Conservation (phyloP, 208 protist species). For the Naegleria fowleri region DNA sequence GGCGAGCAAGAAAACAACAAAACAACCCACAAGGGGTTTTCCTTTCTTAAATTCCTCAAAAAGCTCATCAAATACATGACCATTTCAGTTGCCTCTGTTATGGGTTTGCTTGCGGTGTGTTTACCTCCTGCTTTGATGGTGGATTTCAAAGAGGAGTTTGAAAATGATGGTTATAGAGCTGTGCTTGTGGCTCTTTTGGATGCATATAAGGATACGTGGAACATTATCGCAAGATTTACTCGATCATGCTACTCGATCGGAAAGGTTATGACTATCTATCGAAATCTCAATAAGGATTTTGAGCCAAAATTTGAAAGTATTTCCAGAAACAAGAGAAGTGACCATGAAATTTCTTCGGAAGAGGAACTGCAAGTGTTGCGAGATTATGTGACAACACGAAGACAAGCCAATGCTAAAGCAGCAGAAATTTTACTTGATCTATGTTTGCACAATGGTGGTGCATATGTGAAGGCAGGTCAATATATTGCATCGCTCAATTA, state of each 20-base stretch:
- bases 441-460: neutral
- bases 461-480: constrained; percentile 21
- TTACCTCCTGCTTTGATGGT: neutral
- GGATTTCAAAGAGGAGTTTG: neutral
- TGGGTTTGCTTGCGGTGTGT: neutral
- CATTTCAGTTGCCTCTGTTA: neutral
- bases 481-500: neutral
- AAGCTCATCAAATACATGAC: neutral
- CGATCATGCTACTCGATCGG: neutral
- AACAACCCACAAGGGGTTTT: neutral
- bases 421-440: neutral
- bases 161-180: neutral
- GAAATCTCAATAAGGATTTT: neutral
- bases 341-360: neutral
- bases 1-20: neutral
- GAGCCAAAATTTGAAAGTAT: neutral
- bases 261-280: neutral
- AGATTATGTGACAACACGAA: neutral
- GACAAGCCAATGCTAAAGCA: neutral
- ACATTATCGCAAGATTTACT: neutral
- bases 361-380: neutral
- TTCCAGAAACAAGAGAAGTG: neutral
- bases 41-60: neutral
- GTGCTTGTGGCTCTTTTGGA: neutral
- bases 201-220: neutral